Evolutionary conservation across 768 basidiomycete species (phyloP), one percentile per base, ranked within the genome.

Genomic region (Dictyophora rubrovolvata): DNA sequence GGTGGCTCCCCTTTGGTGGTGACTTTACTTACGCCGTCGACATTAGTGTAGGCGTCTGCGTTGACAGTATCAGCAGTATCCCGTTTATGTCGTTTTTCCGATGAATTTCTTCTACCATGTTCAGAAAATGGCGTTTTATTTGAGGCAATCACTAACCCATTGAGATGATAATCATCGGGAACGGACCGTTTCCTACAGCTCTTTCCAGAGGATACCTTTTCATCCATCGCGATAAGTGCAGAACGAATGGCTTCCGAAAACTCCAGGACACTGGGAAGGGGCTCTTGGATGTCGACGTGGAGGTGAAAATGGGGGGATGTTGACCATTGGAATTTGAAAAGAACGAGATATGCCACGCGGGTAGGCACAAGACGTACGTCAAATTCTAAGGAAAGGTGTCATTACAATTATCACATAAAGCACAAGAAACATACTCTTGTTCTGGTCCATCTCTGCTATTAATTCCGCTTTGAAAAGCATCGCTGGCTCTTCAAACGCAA

Each of bases 301-400:
- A 59, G 50, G 7, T 33, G 12, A 14, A 35, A 23, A 20, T 51
- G 28, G 14, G 48, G 4, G 6, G 57, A 16, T 22, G 42, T 35
- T 14, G 28, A 36, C 17, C 33, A 20, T 18, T 51, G 22, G 16
- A 59, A 11, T 42, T 52, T 28, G 35, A 20, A 28, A 7, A 59
- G 35, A 35, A 53, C 52, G n/a, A 59, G 21, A 22, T 59, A 51
- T 28, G 57, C 57, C 11, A 59, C 10, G 50, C 57, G 57, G 49
- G 34, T 48, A 22, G 49, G 57, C 2, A 59, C 36, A 16, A 33
- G 20, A 20, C 48, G 47, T 8, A 53, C 57, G 17, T 51, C 36
- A 18, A 59, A 53, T 6, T 59, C 57, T 59, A 47, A 23, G 16
- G 35, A 46, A 57, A 18, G 12, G 3, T 4, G 20, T 14, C 28